Evolutionary conservation across 1,284 basidiomycete genomes (phyloP).

Genomic region (Mycosarcoma mackinlayi): DNA sequence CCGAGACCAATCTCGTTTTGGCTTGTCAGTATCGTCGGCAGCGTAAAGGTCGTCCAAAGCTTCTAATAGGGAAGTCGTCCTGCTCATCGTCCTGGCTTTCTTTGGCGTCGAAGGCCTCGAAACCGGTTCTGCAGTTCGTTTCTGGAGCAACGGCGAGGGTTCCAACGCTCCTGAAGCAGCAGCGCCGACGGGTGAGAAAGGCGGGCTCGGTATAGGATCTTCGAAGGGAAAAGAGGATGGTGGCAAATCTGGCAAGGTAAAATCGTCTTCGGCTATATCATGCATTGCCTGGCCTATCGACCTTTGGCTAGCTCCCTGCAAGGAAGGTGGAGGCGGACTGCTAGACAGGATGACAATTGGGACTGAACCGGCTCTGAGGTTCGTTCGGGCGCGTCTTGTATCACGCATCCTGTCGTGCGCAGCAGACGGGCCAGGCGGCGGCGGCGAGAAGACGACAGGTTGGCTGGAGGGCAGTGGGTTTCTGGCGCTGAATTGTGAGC

Average conservation of each 20-base stretch:
- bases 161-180: neutral
- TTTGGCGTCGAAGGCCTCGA: conserved; percentile 11
- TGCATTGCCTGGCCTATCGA: conserved; percentile 1
- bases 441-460: conserved; percentile 16
- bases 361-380: conserved; percentile 17
- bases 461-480: conserved; percentile 29
- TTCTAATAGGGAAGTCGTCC: conserved; percentile 30
- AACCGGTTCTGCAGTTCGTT: neutral
- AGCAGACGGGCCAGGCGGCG: conserved; percentile 3
- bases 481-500: conserved; percentile 30
- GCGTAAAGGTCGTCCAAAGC: conserved; percentile 35
- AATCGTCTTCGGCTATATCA: conserved; percentile 20
- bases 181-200: conserved; percentile 14
- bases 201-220: conserved; percentile 20
- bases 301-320: conserved; percentile 15
- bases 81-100: conserved; percentile 1
- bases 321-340: conserved; percentile 32
- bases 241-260: conserved; percentile 7
- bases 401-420: neutral
- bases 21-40: conserved; percentile 1
- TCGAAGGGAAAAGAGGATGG: conserved; percentile 27
- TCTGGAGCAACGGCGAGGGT: conserved; percentile 12
- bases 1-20: neutral
- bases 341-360: conserved; percentile 45
- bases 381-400: neutral